A percentile compares a stretch with the other conserved stretches of the same genome.
phyloP scores from a whole-genome alignment of 2,329 filamentous ascomycete species.

The Beauveria brongniartii region DNA sequence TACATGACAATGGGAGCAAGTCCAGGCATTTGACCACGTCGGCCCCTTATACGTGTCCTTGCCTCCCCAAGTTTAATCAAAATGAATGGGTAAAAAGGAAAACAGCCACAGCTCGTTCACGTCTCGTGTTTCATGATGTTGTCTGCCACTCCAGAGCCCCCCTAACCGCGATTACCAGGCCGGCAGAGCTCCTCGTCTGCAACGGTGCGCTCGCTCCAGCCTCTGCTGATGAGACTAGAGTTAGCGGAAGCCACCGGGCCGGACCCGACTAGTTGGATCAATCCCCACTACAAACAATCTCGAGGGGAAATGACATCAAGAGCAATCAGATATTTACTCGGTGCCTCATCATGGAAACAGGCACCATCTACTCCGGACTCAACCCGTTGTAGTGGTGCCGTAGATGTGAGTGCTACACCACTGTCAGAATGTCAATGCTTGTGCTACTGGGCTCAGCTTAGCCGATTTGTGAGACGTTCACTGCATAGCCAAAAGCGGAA shows the following conservation, averaged over 20 bases:
- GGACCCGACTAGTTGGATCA: constrained; percentile 7
- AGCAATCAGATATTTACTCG: not conserved
- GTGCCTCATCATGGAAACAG: not conserved
- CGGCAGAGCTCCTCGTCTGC: not conserved
- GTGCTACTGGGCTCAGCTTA: not conserved
- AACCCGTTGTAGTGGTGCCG: not conserved
- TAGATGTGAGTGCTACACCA: not conserved
- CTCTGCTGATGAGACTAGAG: not conserved
- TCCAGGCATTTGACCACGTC: not conserved
- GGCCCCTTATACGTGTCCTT: not conserved
- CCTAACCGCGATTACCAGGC: not conserved
- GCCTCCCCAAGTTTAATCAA: not conserved
- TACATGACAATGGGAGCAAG: not conserved
- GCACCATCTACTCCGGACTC: not conserved
- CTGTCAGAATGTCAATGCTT: not conserved
- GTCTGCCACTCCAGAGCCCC: not conserved
- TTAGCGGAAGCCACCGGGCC: constrained; percentile 8
- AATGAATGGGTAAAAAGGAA: not conserved
- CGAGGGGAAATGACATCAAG: constrained; percentile 9
- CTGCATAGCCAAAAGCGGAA: not conserved
- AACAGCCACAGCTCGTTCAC: not conserved
- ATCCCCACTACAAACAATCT: constrained; percentile 7
- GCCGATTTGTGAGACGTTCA: not conserved
- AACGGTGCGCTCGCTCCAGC: not conserved
- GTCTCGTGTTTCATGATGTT: not conserved